These are phyloP conservation scores for Entophlyctis luteolus DNA, from an alignment of 192 early-diverging fungal genomes.

Conservation along the genomic window DNA sequence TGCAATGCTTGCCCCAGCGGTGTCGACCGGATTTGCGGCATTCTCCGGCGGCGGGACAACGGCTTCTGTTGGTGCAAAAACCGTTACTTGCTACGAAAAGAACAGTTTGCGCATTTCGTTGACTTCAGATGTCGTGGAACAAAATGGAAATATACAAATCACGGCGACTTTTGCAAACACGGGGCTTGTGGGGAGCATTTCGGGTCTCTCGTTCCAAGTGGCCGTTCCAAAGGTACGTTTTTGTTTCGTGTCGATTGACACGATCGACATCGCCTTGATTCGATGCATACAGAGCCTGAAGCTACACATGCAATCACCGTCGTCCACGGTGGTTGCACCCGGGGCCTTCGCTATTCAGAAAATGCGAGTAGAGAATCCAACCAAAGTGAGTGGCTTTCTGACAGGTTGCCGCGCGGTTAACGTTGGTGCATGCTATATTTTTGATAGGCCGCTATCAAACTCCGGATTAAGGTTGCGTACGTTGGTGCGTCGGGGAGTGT, in stretches of 20 bases:
- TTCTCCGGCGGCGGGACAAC: too few relatives aligned
- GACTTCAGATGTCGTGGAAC: conserved; percentile 64
- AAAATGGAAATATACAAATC: conserved; percentile 60
- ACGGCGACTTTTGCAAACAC: conserved; percentile 68
- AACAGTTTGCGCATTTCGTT: conserved; percentile 76
- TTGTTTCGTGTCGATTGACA: background rate
- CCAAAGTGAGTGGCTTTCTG: conserved; percentile 35
- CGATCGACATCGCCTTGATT: background rate
- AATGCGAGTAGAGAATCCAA: conserved; percentile 84
- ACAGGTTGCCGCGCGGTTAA: background rate
- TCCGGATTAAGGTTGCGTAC: conserved; percentile 46
- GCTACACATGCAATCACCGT: conserved; percentile 79
- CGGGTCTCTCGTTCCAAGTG: conserved; percentile 76
- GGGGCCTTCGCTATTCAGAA: conserved; percentile 68
- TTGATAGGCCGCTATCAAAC: conserved; percentile 33
- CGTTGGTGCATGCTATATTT: background rate
- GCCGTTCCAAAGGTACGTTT: conserved; percentile 79
- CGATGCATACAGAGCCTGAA: conserved; percentile 61
- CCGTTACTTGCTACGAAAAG: conserved; percentile 74
- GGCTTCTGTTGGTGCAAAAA: too few relatives aligned
- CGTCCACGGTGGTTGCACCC: conserved; percentile 57
- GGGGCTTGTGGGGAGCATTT: conserved; percentile 44
- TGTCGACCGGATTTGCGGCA: too few relatives aligned
- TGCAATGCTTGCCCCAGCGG: background rate
- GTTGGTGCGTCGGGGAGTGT: conserved; percentile 1